Evolutionary conservation across 805 yeast species (phyloP).

Genomic region (Monosporozyma yasuniensis): DNA sequence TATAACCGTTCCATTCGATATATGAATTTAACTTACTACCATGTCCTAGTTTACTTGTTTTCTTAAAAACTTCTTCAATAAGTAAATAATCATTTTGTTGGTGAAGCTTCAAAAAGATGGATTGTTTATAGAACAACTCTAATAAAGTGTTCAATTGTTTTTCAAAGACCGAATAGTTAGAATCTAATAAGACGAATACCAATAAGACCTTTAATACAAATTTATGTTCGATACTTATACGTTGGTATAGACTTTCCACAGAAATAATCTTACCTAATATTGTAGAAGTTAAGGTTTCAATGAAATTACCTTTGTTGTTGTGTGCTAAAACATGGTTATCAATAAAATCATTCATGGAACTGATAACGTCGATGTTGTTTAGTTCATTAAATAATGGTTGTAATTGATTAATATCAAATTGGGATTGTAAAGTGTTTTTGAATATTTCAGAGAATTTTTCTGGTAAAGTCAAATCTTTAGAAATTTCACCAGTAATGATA

Average conservation of each 20-base stretch:
- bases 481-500: constrained; percentile 29
- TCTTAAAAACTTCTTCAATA: constrained; percentile 13
- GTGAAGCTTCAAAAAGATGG: constrained; percentile 19
- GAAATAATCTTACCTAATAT: constrained; percentile 16
- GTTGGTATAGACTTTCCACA: constrained; percentile 24
- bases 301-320: constrained; percentile 7
- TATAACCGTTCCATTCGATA: constrained; percentile 15
- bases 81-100: constrained; percentile 17
- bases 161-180: constrained; percentile 26
- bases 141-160: constrained; percentile 17
- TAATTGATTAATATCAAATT: constrained; percentile 34
- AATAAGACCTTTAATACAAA: constrained; percentile 29
- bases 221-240: constrained; percentile 23
- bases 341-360: constrained; percentile 33
- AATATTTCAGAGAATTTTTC: constrained; percentile 32
- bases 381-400: constrained; percentile 34
- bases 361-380: constrained; percentile 32
- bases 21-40: constrained; percentile 23
- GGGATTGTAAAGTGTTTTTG: constrained; percentile 33
- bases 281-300: constrained; percentile 21
- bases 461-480: constrained; percentile 26
- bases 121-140: constrained; percentile 20
- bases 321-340: constrained; percentile 17
- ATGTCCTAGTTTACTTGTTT: constrained; percentile 16
- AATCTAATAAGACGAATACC: constrained; percentile 32